A percentile compares a stretch with the other conserved stretches of the same genome.
These are phyloP conservation scores for Aschersonia sp. DNA, from an alignment of 2,329 filamentous ascomycete species.

Conservation along the genomic window DNA sequence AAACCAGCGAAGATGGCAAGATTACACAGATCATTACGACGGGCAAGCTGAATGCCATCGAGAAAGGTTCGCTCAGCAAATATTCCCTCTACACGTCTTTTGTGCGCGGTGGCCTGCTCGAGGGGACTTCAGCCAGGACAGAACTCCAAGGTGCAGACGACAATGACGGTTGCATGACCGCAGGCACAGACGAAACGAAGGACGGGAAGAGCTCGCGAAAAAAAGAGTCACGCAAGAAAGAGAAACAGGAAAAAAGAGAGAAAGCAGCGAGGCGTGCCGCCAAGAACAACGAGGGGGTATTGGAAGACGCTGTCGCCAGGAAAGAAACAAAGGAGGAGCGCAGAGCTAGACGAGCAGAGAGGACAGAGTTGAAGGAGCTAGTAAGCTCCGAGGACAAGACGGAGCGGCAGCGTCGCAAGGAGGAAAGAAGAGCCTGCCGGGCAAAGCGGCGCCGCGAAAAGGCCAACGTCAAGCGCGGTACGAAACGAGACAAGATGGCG, in stretches of 20 bases:
- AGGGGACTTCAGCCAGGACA: conserved; percentile 27
- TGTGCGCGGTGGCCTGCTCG: conserved; percentile 63
- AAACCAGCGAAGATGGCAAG: conserved; percentile 41
- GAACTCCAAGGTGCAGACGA: neutral
- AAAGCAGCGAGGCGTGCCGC: neutral
- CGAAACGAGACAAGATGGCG: neutral
- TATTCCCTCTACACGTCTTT: conserved; percentile 71
- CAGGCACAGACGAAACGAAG: neutral
- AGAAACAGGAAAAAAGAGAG: neutral
- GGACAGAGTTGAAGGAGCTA: conserved; percentile 13
- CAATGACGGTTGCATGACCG: too few relatives aligned
- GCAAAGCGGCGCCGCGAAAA: conserved; percentile 21
- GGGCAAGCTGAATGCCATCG: conserved; percentile 40
- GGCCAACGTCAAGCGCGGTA: neutral
- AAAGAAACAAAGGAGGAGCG: conserved; percentile 27
- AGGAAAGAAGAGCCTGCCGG: conserved; percentile 30
- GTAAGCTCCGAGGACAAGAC: conserved; percentile 10
- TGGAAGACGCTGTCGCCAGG: conserved; percentile 1
- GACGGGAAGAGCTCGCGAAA: conserved; percentile 4
- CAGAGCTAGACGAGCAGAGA: conserved; percentile 19
- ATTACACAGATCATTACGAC: conserved; percentile 40
- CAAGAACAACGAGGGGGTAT: conserved; percentile 2
- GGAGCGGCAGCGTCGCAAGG: conserved; percentile 11
- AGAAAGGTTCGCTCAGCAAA: conserved; percentile 33
- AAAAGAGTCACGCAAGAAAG: neutral